Conservation (phyloP, 805 yeast species). For the Schizosaccharomyces octosporus region DNA sequence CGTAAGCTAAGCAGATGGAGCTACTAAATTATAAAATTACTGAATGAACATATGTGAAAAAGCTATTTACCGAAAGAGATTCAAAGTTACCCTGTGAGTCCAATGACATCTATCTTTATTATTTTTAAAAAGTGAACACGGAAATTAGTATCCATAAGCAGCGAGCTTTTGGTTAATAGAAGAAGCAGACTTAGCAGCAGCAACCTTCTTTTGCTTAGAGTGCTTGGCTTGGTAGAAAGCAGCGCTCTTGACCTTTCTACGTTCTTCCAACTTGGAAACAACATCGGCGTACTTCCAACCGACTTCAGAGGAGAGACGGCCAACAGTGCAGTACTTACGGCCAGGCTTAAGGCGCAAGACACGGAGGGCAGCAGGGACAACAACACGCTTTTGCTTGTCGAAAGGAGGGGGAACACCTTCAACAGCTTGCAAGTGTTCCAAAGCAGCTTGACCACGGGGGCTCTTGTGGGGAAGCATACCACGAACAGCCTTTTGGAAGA, state of each 20-base stretch:
- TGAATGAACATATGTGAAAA: too few species aligned
- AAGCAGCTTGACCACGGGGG: slow-evolving; percentile 98
- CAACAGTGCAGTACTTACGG: slow-evolving; percentile 97
- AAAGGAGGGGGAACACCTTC: slow-evolving; percentile 99
- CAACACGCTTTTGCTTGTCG: slow-evolving; percentile 98
- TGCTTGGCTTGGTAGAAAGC: slow-evolving; percentile 97
- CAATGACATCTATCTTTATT: too few species aligned
- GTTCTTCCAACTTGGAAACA: slow-evolving; percentile 92
- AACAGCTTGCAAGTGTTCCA: slow-evolving; percentile 96
- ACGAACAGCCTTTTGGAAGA: slow-evolving; percentile 96
- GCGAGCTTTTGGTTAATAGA: slow-evolving; percentile 86
- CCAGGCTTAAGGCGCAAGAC: slow-evolving; percentile 98
- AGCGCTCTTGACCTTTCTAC: slow-evolving; percentile 96
- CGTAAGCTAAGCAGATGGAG: too few species aligned
- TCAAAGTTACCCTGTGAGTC: too few species aligned
- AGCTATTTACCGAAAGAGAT: too few species aligned
- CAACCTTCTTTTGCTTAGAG: slow-evolving; percentile 80
- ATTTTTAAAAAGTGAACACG: too few species aligned
- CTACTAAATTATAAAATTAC: too few species aligned
- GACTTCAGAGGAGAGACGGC: slow-evolving; percentile 84
- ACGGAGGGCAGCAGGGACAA: slow-evolving; percentile 98
- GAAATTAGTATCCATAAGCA: slow-evolving; percentile 70
- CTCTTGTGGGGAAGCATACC: slow-evolving; percentile 99
- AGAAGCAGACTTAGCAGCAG: slow-evolving; percentile 51
- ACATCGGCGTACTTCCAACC: slow-evolving; percentile 99